Conservation (phyloP, 2,329 filamentous ascomycete species). For the Penicillium sp. region DNA sequence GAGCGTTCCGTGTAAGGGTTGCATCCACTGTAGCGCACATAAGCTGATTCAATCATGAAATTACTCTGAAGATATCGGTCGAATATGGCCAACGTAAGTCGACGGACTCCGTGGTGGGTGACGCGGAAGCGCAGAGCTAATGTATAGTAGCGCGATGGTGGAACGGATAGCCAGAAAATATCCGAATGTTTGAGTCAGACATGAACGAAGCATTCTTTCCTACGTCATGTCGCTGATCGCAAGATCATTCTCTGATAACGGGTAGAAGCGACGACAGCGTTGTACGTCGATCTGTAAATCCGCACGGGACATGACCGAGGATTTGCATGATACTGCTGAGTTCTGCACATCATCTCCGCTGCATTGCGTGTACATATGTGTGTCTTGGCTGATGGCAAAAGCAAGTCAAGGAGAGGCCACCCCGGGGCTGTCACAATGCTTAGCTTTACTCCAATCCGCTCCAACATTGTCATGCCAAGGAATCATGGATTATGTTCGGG, state of each 20-base stretch:
- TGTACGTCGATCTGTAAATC: too few species aligned
- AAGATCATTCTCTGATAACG: too few species aligned
- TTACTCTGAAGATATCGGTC: background rate
- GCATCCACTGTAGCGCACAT: background rate
- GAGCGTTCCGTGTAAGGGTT: too few species aligned
- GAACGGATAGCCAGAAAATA: slow-evolving; percentile 2
- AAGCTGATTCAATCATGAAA: background rate
- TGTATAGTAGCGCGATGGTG: slow-evolving; percentile 13
- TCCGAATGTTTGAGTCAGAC: background rate
- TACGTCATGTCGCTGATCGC: too few species aligned
- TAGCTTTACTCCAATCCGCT: background rate
- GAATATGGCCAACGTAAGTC: slow-evolving; percentile 8
- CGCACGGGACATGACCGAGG: background rate
- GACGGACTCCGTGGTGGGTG: slow-evolving; percentile 4
- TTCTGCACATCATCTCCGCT: slow-evolving; percentile 1
- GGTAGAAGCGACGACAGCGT: too few species aligned
- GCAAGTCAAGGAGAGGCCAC: background rate
- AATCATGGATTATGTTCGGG: background rate
- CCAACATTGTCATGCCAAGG: background rate
- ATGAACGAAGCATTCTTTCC: too few species aligned
- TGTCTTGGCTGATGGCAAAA: slow-evolving; percentile 7
- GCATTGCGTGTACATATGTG: slow-evolving; percentile 6
- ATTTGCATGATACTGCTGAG: background rate
- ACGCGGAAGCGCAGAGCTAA: slow-evolving; percentile 17
- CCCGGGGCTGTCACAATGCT: slow-evolving; percentile 1